Evolutionary conservation across 352 stramenopile species (phyloP), one percentile per base, ranked within the genome.

Genomic region (Globisporangium nunn): DNA sequence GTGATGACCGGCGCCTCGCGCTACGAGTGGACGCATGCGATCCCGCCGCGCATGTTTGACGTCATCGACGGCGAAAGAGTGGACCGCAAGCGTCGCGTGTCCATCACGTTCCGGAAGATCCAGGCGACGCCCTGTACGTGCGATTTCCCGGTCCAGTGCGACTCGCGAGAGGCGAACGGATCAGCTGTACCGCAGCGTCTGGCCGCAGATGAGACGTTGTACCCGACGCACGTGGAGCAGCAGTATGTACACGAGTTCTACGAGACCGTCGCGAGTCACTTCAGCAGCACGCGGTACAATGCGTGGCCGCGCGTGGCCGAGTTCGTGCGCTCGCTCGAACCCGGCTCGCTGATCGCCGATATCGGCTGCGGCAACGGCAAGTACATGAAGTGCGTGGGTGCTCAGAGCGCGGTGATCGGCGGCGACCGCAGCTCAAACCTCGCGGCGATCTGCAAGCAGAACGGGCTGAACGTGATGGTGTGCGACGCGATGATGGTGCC

Each of bases 1-100:
- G 79, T 96, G 10, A 88, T 96, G 79, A 91, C 81, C 1, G 82
- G 83, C 8, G 72, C 78, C 1, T 85, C 82, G 56, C 85, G 87
- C 11, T 96, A 96, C 70, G 75, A 82, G 33, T 97, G 84, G 81
- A 93, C 87, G 11, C 88, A 97, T 62, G 85, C 78, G 53, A 96
- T 97, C 44, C 71, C 76, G 23, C 82, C 86, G 10, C 76, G 88
- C 14, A 59, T 74, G 11, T 95, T 92, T 58, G 88, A 97, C 69
- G 75, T 94, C 12, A 83, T 96, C 31, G 88, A 95, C 56, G 75
- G 76, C 29, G 63, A 74, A 30, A 70, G 88, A 15, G 71, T 91
- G 5, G 68, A 67, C 31, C 80, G 88, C 45, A 56, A 74, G 46
- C 72, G 86, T 31, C 77, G 84, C 63, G 62, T 96, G 15, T 95